Base-by-base conservation (phyloP, 257 asterid species). In the Rauvolfia tetraphylla region DNA sequence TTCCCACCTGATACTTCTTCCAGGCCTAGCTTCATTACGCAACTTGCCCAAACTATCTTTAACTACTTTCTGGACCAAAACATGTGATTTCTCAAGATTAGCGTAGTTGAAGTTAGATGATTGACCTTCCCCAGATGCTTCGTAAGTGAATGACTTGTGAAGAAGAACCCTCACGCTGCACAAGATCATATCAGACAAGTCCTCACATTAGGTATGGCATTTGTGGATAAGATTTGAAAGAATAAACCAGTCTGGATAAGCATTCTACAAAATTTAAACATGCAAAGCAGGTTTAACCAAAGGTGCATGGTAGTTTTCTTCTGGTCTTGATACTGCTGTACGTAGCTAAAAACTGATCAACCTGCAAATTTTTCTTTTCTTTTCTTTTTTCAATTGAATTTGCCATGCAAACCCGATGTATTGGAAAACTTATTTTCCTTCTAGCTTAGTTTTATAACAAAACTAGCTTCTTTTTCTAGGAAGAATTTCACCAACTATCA, bases 1-100 rank as follows among this genome's bases (percentile, higher is more conserved):
- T 87, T 95, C 99, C 98, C 98, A 95, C 88, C 99, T 88, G 86
- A 93, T 82, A 79, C 86, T 84, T 79, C 85, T 79, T 75, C 86
- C 88, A 31, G 80, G 80, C 73, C 23, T 65, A 62, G 82, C 81
- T 75, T 84, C 84, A 69, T 79, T 79, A 61, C 78, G 83, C 42
- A 91, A 87, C 81, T 84, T 87, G 54, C 41, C 81, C 79, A 95
- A 78, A 82, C 95, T 88, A 78, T 90, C 95, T 68, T 87, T 82
- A 53, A 93, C 72, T 72, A 95, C 85, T 85, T 88, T 87, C 75
- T 75, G 85, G 75, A 95, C 87, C 80, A 89, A 79, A 78, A 76
- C 65, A 82, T 85, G 85, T 11, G 96, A 87, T 75, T 85, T 78
- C 75, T 79, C 95, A 76, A 33, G 71, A 56, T 82, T 90, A 8